phyloP scores from a whole-genome alignment of 352 stramenopile genomes.

The Paralagenidium karlingii region DNA sequence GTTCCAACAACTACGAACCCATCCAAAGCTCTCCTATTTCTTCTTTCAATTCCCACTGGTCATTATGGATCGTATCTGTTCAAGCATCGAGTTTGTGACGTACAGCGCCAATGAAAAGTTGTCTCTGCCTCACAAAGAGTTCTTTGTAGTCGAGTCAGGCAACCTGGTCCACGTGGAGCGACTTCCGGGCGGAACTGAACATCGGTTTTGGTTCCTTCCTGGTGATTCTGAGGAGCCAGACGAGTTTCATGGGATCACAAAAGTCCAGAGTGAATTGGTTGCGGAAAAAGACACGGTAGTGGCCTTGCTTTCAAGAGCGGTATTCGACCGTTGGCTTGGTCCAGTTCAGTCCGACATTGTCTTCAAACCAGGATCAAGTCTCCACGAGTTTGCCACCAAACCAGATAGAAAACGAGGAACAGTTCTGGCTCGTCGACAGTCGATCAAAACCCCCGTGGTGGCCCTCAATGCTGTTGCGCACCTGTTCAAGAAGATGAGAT shows the following conservation, averaged over 20 bases:
- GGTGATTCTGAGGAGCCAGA: no score
- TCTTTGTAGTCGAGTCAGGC: no score
- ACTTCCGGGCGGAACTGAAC: no score
- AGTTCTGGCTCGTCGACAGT: neutral
- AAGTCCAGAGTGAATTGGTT: no score
- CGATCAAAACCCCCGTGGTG: neutral
- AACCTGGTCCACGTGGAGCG: no score
- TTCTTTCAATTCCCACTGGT: constrained; percentile 45
- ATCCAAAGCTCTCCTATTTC: constrained; percentile 17
- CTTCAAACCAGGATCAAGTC: constrained; percentile 13
- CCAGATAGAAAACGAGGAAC: neutral
- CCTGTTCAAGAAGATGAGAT: constrained; percentile 25
- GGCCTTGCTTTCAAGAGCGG: constrained; percentile 14
- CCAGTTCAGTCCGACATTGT: constrained; percentile 16
- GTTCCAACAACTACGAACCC: constrained; percentile 14
- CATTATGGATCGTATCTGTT: constrained; percentile 31
- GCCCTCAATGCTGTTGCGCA: constrained; percentile 13
- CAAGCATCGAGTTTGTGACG: neutral
- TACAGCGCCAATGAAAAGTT: constrained; percentile 1
- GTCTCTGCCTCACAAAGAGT: no score
- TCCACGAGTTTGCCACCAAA: neutral
- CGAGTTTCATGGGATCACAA: no score
- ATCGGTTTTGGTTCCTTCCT: no score
- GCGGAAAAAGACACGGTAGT: constrained; percentile 21
- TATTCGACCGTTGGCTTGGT: constrained; percentile 31